Evolutionary conservation across 371 early-diverging fungal genomes (phyloP).

Genomic region (Globomyces sp.): DNA sequence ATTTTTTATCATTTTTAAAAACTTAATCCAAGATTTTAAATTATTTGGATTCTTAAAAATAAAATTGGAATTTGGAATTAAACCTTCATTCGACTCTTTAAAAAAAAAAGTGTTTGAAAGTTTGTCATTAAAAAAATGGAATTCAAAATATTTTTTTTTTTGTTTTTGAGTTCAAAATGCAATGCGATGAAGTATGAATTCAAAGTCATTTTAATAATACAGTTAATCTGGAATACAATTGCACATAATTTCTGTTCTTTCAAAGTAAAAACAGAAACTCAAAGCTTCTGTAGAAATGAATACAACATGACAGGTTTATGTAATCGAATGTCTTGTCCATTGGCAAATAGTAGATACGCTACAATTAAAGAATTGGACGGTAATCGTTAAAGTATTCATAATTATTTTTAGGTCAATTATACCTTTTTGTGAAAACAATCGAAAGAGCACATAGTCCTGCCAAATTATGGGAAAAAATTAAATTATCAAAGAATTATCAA

Average conservation of each 20-base stretch:
- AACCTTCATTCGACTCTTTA: slow-evolving; percentile 2
- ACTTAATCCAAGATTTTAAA: no score
- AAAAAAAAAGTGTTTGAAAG: not conserved
- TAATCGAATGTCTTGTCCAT: slow-evolving; percentile 95
- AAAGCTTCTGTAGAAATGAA: slow-evolving; percentile 95
- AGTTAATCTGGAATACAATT: slow-evolving; percentile 89
- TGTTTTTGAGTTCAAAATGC: slow-evolving; percentile 24
- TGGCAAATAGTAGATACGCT: slow-evolving; percentile 98
- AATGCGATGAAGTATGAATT: slow-evolving; percentile 45
- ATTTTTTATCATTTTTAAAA: no score
- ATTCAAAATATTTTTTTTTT: not conserved
- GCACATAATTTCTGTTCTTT: slow-evolving; percentile 92
- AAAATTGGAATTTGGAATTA: not conserved
- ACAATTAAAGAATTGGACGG: slow-evolving; percentile 81
- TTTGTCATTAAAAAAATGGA: no score
- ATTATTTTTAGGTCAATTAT: slow-evolving; percentile 60
- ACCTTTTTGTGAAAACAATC: slow-evolving; percentile 95
- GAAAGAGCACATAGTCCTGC: slow-evolving; percentile 96
- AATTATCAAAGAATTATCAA: slow-evolving; percentile 90
- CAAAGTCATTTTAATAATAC: not conserved
- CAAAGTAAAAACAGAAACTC: slow-evolving; percentile 90
- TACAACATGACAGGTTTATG: slow-evolving; percentile 99
- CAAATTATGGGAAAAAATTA: slow-evolving; percentile 94
- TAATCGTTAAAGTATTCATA: no score
- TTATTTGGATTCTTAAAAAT: no score